Percentiles rank a stretch among this genome's conserved stretches.
Conservation (phyloP, 441 rosid genomes). For the Biscutella laevigata region DNA sequence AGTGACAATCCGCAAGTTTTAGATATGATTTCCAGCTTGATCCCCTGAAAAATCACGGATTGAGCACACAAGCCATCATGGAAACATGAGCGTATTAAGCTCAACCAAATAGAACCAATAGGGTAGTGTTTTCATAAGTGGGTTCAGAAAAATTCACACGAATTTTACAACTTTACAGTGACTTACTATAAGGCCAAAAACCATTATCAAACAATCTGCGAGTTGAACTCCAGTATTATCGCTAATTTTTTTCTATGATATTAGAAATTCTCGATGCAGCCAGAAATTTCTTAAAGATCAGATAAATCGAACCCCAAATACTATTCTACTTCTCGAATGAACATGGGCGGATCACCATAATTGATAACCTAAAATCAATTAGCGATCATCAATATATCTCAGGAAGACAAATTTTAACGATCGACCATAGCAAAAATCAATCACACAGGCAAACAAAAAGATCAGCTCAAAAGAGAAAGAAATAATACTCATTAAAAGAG, state of each 20-base stretch:
- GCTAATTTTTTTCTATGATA: too few species aligned
- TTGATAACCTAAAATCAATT: background rate
- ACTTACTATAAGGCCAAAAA: background rate
- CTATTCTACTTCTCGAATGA: slow-evolving; percentile 1
- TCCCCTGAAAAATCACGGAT: slow-evolving; percentile 66
- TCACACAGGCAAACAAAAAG: background rate
- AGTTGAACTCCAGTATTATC: background rate
- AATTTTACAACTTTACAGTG: background rate
- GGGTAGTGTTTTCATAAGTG: background rate
- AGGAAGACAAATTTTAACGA: too few species aligned
- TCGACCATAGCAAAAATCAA: background rate
- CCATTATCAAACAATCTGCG: background rate
- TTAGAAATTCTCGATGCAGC: background rate
- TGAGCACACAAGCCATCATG: too few species aligned
- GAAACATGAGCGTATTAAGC: background rate
- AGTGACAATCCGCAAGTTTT: slow-evolving; percentile 69
- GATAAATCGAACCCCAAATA: background rate
- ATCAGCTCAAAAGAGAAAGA: background rate
- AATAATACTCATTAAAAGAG: too few species aligned
- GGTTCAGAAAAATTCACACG: background rate
- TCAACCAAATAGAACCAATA: background rate
- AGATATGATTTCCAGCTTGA: slow-evolving; percentile 72
- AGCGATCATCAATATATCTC: too few species aligned
- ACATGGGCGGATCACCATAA: background rate
- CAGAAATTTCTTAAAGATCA: background rate